Conservation (phyloP, 257 asterid genomes). For the Lycium barbarum region DNA sequence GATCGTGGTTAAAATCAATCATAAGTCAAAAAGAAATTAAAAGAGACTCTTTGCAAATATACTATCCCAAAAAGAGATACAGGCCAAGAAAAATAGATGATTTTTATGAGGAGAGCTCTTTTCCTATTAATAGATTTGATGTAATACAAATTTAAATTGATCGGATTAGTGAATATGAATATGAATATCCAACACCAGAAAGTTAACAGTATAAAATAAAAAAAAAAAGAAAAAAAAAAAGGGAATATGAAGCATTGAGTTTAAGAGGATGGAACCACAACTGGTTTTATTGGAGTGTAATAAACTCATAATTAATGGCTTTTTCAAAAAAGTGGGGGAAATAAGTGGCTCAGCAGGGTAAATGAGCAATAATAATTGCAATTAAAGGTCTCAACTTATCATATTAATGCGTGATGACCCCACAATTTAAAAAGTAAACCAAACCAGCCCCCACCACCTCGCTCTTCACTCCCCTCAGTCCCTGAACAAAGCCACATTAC, state of each 20-base stretch:
- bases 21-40: no score
- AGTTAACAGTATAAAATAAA: no score
- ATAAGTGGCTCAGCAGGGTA: conserved; percentile 27
- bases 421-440: conserved; percentile 7
- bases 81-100: no score
- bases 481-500: not conserved
- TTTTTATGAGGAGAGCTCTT: no score
- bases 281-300: no score
- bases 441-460: conserved; percentile 7
- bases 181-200: no score
- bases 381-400: conserved; percentile 23
- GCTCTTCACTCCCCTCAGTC: not conserved
- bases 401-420: conserved; percentile 28
- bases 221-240: no score
- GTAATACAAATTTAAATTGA: not conserved
- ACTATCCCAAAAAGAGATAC: no score
- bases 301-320: conserved; percentile 25
- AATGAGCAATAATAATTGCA: conserved; percentile 31
- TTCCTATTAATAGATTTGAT: not conserved
- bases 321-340: conserved; percentile 3
- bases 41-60: no score
- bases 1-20: no score
- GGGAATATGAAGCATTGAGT: not conserved
- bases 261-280: not conserved
- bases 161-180: not conserved